Base-by-base conservation (phyloP, 2,329 filamentous ascomycete genomes). In the Paecilomyces sp. region DNA sequence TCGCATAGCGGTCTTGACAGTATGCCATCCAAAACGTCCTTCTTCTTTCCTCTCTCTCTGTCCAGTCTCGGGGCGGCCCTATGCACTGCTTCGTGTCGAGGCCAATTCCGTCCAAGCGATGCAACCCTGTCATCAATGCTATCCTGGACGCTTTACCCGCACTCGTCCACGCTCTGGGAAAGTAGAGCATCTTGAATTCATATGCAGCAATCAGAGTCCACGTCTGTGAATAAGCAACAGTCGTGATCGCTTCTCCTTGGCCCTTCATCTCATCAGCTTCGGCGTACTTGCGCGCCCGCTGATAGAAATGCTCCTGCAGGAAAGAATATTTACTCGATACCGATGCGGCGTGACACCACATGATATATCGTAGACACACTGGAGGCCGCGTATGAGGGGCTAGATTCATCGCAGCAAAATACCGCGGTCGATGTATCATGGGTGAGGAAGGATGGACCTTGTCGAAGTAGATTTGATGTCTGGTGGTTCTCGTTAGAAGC, bases 151-250 rank as follows among this genome's bases (percentile, higher is more conserved):
- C 89, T 62, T 90, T 83, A 24, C 93, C 94, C 2, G 90, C 88
- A 66, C 90, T 97, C 78, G 96, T 86, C 94, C 94, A 97, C 0
- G 94, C 94, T 65, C 94, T 82, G 1, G 94, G 93, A 67, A 97
- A 97, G 73, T 92, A 95, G 90, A 97, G 96, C 83, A 90, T 89
- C 77, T 93, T 96, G 80, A 97, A 97, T 74, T 99, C 94, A 68
- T 96, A 97, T 0, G 84, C 86, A 5, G 87, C 85, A 55, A 95
- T 81, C 22, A 97, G 79, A 28, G 87, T 80, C 82, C 95, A 95
- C 1, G 90, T 86, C 73, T 99, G 94, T 56, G 88, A 90, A 73
- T 96, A 91, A 15, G 88, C 88, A 31, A 97, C 81, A 1, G 89
- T 93, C 65, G 97, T 89, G 72, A 95, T 89, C 65, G 87, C 83